A percentile compares a stretch with the other conserved stretches of the same genome.
These are phyloP conservation scores for Acanthamoeba healyi DNA, from an alignment of 208 protist genomes.

Conservation along the genomic window DNA sequence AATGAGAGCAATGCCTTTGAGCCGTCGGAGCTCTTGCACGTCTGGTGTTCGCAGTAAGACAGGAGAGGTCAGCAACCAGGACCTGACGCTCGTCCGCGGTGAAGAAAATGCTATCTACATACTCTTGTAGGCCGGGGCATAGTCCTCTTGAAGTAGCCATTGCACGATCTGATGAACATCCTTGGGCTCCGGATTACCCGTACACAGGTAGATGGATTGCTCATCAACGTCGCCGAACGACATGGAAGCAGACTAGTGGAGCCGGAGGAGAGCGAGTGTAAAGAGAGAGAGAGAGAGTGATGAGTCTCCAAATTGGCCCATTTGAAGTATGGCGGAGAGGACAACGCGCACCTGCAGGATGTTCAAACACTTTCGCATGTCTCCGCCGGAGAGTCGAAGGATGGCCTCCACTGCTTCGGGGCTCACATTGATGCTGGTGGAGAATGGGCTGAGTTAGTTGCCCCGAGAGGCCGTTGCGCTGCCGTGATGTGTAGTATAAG, in stretches of 20 bases:
- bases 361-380: slow-evolving; percentile 98
- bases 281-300: not conserved
- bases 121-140: slow-evolving; percentile 74
- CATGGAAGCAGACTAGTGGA: slow-evolving; percentile 90
- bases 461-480: too few species aligned
- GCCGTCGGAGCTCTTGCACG: slow-evolving; percentile 79
- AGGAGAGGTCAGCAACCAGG: not conserved
- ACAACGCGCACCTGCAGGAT: slow-evolving; percentile 93
- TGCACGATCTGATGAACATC: slow-evolving; percentile 86
- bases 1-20: slow-evolving; percentile 88
- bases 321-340: not conserved
- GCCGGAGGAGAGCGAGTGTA: not conserved
- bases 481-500: too few species aligned
- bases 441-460: too few species aligned
- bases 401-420: slow-evolving; percentile 94
- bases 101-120: not conserved
- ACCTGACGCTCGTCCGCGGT: not conserved
- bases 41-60: slow-evolving; percentile 31
- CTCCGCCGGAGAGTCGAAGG: slow-evolving; percentile 95
- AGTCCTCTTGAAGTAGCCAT: slow-evolving; percentile 84
- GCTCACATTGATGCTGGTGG: slow-evolving; percentile 90
- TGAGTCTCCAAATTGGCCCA: not conserved
- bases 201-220: slow-evolving; percentile 88
- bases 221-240: slow-evolving; percentile 72
- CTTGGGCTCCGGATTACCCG: slow-evolving; percentile 87